phyloP scores from a whole-genome alignment of 106 monocot species.

The Dendrobium catenatum region DNA sequence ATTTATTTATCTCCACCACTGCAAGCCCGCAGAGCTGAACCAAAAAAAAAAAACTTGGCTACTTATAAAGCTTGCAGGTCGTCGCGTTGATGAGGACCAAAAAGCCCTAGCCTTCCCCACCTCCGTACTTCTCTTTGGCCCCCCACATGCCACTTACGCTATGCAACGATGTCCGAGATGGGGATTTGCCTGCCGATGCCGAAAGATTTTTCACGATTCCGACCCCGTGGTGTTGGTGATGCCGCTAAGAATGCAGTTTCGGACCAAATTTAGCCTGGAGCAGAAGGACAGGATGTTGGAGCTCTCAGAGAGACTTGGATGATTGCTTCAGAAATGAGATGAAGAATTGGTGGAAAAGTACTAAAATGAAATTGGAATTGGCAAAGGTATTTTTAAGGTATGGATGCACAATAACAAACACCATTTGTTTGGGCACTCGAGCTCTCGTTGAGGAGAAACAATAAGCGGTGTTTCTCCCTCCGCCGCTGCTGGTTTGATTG shows the following conservation, averaged over 20 bases:
- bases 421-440: slow-evolving; percentile 23
- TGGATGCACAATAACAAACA: slow-evolving; percentile 97
- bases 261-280: slow-evolving; percentile 64
- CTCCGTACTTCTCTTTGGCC: slow-evolving; percentile 12
- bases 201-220: background rate
- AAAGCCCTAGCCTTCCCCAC: slow-evolving; percentile 4
- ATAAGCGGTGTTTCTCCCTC: background rate
- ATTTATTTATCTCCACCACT: too few relatives aligned
- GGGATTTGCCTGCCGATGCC: slow-evolving; percentile 12
- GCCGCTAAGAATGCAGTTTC: slow-evolving; percentile 43
- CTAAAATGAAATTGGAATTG: slow-evolving; percentile 58
- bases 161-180: slow-evolving; percentile 12
- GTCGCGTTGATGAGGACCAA: background rate
- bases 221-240: slow-evolving; percentile 6
- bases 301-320: slow-evolving; percentile 66
- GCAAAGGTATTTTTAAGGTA: slow-evolving; percentile 63
- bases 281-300: slow-evolving; percentile 77
- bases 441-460: background rate
- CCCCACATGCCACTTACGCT: slow-evolving; percentile 68
- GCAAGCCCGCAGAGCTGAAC: too few relatives aligned
- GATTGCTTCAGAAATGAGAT: slow-evolving; percentile 66
- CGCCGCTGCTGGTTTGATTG: background rate
- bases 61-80: too few relatives aligned
- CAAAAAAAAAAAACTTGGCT: too few relatives aligned
- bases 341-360: slow-evolving; percentile 44